Base-by-base conservation (phyloP, 805 yeast species). In the Saccharomycopsis malanga region DNA sequence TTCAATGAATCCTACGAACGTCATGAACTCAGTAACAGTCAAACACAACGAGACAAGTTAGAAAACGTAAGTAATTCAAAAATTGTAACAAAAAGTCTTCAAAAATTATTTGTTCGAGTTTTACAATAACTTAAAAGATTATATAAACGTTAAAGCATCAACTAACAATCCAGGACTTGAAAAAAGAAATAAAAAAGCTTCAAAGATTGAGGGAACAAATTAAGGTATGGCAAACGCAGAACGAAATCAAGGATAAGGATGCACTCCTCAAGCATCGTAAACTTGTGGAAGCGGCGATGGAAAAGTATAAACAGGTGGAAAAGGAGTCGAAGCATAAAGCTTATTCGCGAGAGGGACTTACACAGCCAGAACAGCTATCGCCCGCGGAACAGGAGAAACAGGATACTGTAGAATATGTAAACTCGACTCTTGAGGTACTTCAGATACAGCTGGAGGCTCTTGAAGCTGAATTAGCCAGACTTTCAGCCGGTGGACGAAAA, bases 171-270 rank as follows among this genome's bases (percentile, higher is more conserved):
- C 34, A 45, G 52, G 54, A 51, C 20, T 71, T 91, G 62, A 89
- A 93, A 67, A 82, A 93, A 58, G 98, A 93, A 64, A 89, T 93
- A 65, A 91, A 93, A 66, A 91, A 88, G 64, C 73, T 91, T 50
- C 98, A 91, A 62, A 79, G 96, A 61, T 79, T 83, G 56, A 76
- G 98, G 61, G 98, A 91, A 64, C 97, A 87, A 67, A 86, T 91
- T 58, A 91, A 91, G 67, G 83, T 85, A 47, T 91, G 98, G 98
- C 70, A 88, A 63, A 79, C 91, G 30, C 88, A 88, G 56, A 84
- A 82, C 56, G 94, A 89, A 53, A 87, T 89, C 42, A 88, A 94
- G 62, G 95, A 91, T 58, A 93, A 87, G 61, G 54, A 51, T 29
- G 62, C 70, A 42, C 35, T 51, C 12, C 22, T 48, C 20, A 41